Evolutionary conservation across 139 green algal genomes (phyloP), one percentile per base, ranked within the genome.

Genomic region (Closterium sp.): DNA sequence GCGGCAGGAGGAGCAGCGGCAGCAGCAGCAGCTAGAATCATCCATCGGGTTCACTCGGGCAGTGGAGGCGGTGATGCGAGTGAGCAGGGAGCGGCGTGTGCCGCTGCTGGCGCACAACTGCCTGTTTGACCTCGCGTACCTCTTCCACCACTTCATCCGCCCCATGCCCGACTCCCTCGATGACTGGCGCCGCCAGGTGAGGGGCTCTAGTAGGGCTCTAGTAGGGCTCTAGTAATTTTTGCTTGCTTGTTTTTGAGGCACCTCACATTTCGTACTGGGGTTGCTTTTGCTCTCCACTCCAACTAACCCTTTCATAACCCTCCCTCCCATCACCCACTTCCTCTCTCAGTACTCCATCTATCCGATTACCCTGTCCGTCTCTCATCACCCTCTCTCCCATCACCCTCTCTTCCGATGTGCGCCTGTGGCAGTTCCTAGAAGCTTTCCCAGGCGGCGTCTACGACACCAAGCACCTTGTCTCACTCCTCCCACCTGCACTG

Each of bases 71-170:
- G 22, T 94, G 29, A 88, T 29, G 42, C 24, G n/a, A 7, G 62
- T 17, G 17, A n/a, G 89, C 30, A 94, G 91, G 62, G 62, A 50
- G 38, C 38, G 62, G 9, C 13, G 62, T 0, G 62, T 79, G 90
- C 91, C 91, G 9, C n/a, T 94, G 70, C 91, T 93, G 70, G 90
- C 45, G 11, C 91, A 94, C 90, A 94, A 94, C 90, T 79, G 32
- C n/a, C 31, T 94, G 24, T 84, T 94, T 24, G 91, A 94, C 32
- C 85, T 94, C 2, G 70, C 70, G 11, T 94, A 94, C 73, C 70
- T 91, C 21, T 31, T 90, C n/a, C 70, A 94, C 21, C 89, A 95
- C n/a, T 94, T 94, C 45, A 32, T 94, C n/a, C 27, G 24, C 21
- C 91, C 91, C 24, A 29, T 94, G 89, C 91, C 91, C 27, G 27